Conservation (phyloP, 345 rosid species). For the Erucastrum elatum region DNA sequence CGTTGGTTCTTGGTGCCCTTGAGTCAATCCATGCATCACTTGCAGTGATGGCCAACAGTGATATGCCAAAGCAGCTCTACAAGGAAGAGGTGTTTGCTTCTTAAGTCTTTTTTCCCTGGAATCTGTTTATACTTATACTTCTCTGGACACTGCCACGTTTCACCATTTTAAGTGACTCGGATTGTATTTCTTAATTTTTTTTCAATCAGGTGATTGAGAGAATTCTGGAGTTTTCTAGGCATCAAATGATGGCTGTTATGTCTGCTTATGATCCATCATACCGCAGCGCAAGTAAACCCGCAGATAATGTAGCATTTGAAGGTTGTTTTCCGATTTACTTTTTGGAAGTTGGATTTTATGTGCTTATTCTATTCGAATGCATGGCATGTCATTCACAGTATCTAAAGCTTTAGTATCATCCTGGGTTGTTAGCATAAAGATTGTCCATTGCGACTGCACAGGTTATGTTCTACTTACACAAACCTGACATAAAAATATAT, state of each 20-base stretch:
- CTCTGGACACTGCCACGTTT: constrained; percentile 3
- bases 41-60: constrained; percentile 80
- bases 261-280: constrained; percentile 89
- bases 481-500: constrained; percentile 17
- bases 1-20: constrained; percentile 73
- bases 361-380: constrained; percentile 5
- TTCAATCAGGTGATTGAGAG: constrained; percentile 82
- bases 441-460: constrained; percentile 19
- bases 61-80: constrained; percentile 96
- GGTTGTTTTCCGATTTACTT: constrained; percentile 50
- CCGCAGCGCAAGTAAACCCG: constrained; percentile 80
- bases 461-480: constrained; percentile 1
- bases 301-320: constrained; percentile 67
- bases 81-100: constrained; percentile 80
- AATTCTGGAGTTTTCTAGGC: constrained; percentile 90
- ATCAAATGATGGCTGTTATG: constrained; percentile 82
- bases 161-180: not conserved
- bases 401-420: not conserved
- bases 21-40: constrained; percentile 95
- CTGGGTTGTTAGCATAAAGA: constrained; percentile 12
- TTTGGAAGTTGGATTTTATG: constrained; percentile 17
- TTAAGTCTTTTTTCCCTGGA: constrained; percentile 4
- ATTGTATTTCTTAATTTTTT: constrained; percentile 12
- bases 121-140: constrained; percentile 9
- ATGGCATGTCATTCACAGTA: constrained; percentile 9